These are phyloP conservation scores for Hypoxylon crocopeplum DNA, from an alignment of 495 filamentous ascomycete species.

Conservation along the genomic window DNA sequence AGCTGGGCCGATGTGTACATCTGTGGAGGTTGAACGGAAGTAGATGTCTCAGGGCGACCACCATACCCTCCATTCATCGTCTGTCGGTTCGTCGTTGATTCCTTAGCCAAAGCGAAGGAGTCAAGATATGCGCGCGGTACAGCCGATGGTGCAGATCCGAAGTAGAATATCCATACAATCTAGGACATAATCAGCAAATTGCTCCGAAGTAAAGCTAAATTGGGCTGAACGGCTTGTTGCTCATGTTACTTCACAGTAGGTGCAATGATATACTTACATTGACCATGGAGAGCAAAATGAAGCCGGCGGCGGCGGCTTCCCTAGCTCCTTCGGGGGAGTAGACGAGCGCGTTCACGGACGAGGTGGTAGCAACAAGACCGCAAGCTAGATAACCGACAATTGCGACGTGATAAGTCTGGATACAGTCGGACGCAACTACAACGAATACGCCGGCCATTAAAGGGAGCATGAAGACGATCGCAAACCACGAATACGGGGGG, in stretches of 20 bases:
- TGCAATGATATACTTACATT: constrained; percentile 64
- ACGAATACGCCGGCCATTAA: constrained; percentile 79
- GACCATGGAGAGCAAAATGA: constrained; percentile 95
- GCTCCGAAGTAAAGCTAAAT: not conserved
- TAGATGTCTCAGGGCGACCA: constrained; percentile 79
- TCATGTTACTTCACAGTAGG: not conserved
- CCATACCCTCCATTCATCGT: constrained; percentile 70
- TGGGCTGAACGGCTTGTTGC: not conserved
- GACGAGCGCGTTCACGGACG: constrained; percentile 81
- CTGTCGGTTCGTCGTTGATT: constrained; percentile 67
- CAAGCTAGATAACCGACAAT: constrained; percentile 85
- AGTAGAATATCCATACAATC: constrained; percentile 99
- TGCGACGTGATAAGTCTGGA: constrained; percentile 88
- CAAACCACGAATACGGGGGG: constrained; percentile 91
- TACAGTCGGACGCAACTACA: constrained; percentile 80
- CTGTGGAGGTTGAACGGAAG: constrained; percentile 79
- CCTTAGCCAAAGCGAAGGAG: constrained; percentile 93
- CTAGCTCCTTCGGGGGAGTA: constrained; percentile 72
- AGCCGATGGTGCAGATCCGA: constrained; percentile 90
- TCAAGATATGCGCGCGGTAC: constrained; percentile 89
- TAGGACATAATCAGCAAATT: constrained; percentile 46
- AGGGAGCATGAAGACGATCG: constrained; percentile 82
- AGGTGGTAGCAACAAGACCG: constrained; percentile 82
- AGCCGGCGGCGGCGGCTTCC: constrained; percentile 89
- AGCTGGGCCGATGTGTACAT: constrained; percentile 97